phyloP scores from a whole-genome alignment of 192 early-diverging fungal genomes.

The Backusella tarrabulga region DNA sequence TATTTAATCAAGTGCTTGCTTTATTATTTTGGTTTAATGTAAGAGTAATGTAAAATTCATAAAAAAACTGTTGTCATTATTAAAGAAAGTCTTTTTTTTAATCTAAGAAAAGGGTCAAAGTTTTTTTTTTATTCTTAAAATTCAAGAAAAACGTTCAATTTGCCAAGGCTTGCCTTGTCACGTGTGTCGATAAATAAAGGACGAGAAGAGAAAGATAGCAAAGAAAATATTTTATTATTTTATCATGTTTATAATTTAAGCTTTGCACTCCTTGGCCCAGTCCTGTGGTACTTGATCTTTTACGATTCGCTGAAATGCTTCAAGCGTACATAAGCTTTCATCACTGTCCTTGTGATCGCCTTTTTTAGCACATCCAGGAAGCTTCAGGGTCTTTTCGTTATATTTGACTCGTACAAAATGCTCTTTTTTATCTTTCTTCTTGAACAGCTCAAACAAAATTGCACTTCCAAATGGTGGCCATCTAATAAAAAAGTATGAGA shows the following conservation, averaged over 20 bases:
- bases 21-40: not conserved
- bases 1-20: not conserved
- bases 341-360: conserved; percentile 34
- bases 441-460: conserved; percentile 40
- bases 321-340: conserved; percentile 33
- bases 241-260: not conserved
- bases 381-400: conserved; percentile 29
- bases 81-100: not conserved
- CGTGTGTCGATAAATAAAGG: not conserved
- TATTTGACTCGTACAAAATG: conserved; percentile 41
- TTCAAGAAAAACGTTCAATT: not conserved
- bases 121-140: not conserved
- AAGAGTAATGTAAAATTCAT: not conserved
- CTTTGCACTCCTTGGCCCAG: conserved; percentile 36
- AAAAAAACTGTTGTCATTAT: conserved; percentile 2
- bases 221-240: too few species aligned
- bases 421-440: conserved; percentile 18
- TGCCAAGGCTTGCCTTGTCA: not conserved
- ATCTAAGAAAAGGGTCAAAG: not conserved
- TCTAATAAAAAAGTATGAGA: conserved; percentile 6
- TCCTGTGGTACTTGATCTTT: conserved; percentile 33
- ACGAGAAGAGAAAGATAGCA: too few species aligned
- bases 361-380: conserved; percentile 29
- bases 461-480: conserved; percentile 45
- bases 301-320: conserved; percentile 33